phyloP scores from a whole-genome alignment of 371 early-diverging fungal species.

The Mortierella sp. region DNA sequence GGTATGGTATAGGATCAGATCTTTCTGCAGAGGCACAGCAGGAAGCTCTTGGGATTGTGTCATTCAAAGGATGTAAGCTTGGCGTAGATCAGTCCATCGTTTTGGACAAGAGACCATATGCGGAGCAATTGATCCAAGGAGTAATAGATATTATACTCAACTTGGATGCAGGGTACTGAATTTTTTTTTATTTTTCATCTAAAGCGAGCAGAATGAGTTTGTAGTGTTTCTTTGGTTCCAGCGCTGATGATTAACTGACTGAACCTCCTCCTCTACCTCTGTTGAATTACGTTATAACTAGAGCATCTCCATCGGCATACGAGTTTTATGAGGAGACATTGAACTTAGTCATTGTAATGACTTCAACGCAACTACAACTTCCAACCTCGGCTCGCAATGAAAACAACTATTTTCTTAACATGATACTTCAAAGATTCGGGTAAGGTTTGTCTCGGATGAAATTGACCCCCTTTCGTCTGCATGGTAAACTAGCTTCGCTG shows the following conservation, averaged over 20 bases:
- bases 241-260: neutral
- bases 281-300: conserved; percentile 14
- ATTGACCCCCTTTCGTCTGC: neutral
- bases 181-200: neutral
- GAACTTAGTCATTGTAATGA: conserved; percentile 69
- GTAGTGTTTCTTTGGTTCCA: neutral
- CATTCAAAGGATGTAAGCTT: conserved; percentile 55
- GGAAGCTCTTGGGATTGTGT: conserved; percentile 47
- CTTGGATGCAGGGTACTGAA: conserved; percentile 68
- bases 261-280: neutral
- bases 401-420: conserved; percentile 71
- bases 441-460: conserved; percentile 24
- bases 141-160: conserved; percentile 68
- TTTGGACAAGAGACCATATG: conserved; percentile 57
- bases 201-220: neutral
- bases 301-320: conserved; percentile 65
- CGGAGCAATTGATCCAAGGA: conserved; percentile 69
- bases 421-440: conserved; percentile 66
- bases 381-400: conserved; percentile 53
- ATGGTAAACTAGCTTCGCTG: neutral
- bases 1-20: conserved; percentile 26
- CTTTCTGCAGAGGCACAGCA: conserved; percentile 44
- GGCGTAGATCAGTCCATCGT: conserved; percentile 56
- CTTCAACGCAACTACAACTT: conserved; percentile 74
- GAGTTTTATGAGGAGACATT: conserved; percentile 78